Percentiles rank a stretch among this genome's conserved stretches.
These are phyloP conservation scores for Taphrina pruni DNA, from an alignment of 1,139 yeast species.

Conservation along the genomic window DNA sequence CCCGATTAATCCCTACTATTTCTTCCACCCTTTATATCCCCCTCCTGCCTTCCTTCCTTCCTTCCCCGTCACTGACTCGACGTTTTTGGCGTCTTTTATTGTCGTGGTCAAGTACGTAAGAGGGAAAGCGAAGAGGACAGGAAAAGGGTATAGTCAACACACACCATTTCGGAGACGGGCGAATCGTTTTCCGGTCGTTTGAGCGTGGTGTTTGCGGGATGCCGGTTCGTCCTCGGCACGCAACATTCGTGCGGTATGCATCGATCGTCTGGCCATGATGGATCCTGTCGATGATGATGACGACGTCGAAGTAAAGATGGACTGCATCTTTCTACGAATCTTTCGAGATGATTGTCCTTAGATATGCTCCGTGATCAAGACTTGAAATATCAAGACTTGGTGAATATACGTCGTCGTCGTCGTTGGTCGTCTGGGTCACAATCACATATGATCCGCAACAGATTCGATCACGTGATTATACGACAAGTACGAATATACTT, in stretches of 20 bases:
- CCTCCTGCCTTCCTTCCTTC: too few species aligned
- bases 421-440: too few species aligned
- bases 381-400: neutral
- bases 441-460: too few species aligned
- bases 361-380: neutral
- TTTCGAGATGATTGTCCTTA: neutral
- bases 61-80: too few species aligned
- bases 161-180: slow-evolving; percentile 37
- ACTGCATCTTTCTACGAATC: slow-evolving; percentile 10
- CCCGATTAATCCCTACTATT: neutral
- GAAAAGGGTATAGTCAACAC: neutral
- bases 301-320: slow-evolving; percentile 6
- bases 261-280: neutral
- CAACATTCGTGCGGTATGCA: slow-evolving; percentile 23
- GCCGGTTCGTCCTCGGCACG: slow-evolving; percentile 30
- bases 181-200: slow-evolving; percentile 39
- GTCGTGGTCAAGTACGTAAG: too few species aligned
- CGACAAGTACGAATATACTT: too few species aligned
- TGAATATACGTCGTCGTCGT: too few species aligned
- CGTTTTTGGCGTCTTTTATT: too few species aligned
- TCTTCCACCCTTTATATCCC: too few species aligned
- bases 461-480: too few species aligned
- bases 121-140: neutral
- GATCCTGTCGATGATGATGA: neutral
- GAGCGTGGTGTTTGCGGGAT: slow-evolving; percentile 39